These are phyloP conservation scores for Afroboletus lepidellus DNA, from an alignment of 1,284 basidiomycete species.

Conservation along the genomic window DNA sequence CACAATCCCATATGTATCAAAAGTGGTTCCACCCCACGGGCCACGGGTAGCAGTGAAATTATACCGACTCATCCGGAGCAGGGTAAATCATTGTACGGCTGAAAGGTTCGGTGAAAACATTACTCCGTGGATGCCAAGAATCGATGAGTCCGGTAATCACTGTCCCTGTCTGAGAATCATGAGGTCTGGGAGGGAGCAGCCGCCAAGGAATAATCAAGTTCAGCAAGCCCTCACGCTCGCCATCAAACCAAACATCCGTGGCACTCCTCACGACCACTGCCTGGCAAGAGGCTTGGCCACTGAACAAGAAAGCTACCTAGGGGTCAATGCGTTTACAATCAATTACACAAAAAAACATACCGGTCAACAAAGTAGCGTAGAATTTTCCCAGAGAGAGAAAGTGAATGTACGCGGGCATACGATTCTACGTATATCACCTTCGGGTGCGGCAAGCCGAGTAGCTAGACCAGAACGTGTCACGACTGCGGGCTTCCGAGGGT, in stretches of 20 bases:
- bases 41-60: background rate
- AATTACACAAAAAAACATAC: constrained; percentile 37
- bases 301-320: constrained; percentile 75
- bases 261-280: constrained; percentile 46
- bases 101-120: background rate
- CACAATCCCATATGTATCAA: background rate
- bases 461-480: constrained; percentile 43
- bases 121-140: background rate
- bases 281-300: constrained; percentile 65
- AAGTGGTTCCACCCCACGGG: background rate
- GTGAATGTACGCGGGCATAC: constrained; percentile 81
- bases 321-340: constrained; percentile 3
- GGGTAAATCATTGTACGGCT: background rate
- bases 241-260: constrained; percentile 66
- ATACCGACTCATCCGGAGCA: background rate
- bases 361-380: constrained; percentile 81
- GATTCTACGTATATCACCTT: constrained; percentile 90
- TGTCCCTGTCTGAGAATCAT: background rate
- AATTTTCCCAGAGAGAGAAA: constrained; percentile 86
- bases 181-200: background rate
- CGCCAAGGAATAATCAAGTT: background rate
- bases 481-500: background rate
- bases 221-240: background rate
- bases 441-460: constrained; percentile 74
- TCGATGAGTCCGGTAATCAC: background rate